Conservation (phyloP, 192 early-diverging fungal species). For the Allomyces javanicus region DNA sequence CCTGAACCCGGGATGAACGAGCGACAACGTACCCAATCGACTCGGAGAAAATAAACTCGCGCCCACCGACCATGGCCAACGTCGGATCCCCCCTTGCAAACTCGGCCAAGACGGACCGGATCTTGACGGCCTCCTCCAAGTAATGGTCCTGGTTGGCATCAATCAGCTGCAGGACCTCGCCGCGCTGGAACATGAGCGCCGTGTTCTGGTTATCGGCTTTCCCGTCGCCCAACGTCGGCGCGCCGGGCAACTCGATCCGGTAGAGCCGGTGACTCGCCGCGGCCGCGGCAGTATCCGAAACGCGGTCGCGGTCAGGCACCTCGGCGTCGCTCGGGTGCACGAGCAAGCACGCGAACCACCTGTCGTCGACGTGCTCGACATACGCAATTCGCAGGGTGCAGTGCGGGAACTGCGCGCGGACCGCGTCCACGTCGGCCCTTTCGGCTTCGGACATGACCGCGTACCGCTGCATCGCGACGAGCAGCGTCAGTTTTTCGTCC, state of each 20-base stretch:
- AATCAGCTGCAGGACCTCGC: slow-evolving; percentile 68
- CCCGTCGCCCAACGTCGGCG: slow-evolving; percentile 77
- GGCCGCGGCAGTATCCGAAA: no score
- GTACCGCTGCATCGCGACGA: neutral
- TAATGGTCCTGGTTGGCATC: slow-evolving; percentile 89
- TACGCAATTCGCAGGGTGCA: neutral
- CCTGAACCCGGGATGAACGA: neutral
- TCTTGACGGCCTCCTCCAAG: slow-evolving; percentile 75
- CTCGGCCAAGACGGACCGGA: slow-evolving; percentile 65
- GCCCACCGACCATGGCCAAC: slow-evolving; percentile 68
- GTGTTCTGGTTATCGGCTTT: slow-evolving; percentile 85
- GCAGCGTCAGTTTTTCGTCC: no score
- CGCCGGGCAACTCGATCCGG: slow-evolving; percentile 55
- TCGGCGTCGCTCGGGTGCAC: no score
- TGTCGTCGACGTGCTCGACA: neutral
- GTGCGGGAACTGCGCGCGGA: neutral
- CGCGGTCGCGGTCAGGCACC: no score
- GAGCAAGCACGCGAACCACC: no score
- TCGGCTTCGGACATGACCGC: neutral
- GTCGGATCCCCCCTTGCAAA: slow-evolving; percentile 58
- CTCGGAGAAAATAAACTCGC: slow-evolving; percentile 73
- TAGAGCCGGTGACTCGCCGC: slow-evolving; percentile 31
- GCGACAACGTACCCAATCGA: slow-evolving; percentile 30
- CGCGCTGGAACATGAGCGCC: slow-evolving; percentile 61
- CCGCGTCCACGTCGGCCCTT: neutral